Evolutionary conservation across 2,329 filamentous ascomycete genomes (phyloP), one percentile per base, ranked within the genome.

Genomic region (Ramularia endophylla): DNA sequence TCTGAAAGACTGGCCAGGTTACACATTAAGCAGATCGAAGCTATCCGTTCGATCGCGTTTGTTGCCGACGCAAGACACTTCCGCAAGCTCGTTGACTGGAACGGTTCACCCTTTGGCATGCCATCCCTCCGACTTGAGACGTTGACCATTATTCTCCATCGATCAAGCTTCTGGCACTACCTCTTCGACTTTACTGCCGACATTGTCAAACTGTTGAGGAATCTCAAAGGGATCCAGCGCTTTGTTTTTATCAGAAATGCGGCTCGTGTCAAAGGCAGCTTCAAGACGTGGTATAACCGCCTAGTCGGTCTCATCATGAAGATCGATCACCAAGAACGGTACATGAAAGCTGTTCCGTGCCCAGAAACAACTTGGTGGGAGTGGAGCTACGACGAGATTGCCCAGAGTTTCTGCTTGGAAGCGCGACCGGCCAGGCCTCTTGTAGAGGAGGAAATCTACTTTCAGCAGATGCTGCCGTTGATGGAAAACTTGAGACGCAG

Each of bases 291-390:
- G 64, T 64, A 56, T 32, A 63, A 65, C 34, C 50, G 57, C 1
- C 49, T 70, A 0, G 43, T 67, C n/a, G 63, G 63, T 1, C 46
- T 62, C 13, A 56, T 69, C 4, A 43, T 69, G 45, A 66, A 67
- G 38, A 55, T 60, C 17, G 67, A 70, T 46, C 65, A 67, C 44
- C 54, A 57, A 11, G 57, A 66, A 36, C 52, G 66, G 29, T 69
- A 66, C 43, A 61, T 64, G 36, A 57, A 52, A 1, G 39, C 35
- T 8, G 59, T 58, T 2, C 56, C 59, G 0, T 47, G 53, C 12
- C n/a, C 51, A 3, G 64, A 65, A 39, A 41, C 41, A 11, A 60
- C 55, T 1, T 68, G 65, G 65, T 70, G 65, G 66, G 48, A 47
- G 5, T 68, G 66, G 65, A 48, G 38, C 2, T 64, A 54, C 40